These are phyloP conservation scores for Mycena sp. DNA, from an alignment of 1,284 basidiomycete genomes.

Conservation along the genomic window DNA sequence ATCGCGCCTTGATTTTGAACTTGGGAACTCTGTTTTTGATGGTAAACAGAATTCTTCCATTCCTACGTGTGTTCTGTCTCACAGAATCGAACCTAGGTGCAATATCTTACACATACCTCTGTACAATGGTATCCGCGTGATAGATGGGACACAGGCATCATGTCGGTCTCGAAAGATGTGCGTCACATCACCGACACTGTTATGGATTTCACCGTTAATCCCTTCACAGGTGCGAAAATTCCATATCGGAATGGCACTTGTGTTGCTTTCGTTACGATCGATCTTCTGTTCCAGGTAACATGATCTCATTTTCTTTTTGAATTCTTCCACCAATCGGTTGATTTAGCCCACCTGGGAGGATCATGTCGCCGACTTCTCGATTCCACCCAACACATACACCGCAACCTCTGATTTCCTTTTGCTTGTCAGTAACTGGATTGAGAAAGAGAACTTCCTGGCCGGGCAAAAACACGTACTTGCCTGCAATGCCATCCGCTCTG, in stretches of 20 bases:
- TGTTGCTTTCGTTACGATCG: constrained; percentile 1
- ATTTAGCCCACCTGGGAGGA: neutral
- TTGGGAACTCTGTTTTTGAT: neutral
- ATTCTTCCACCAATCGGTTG: neutral
- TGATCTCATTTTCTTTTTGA: too few species aligned
- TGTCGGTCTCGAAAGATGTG: neutral
- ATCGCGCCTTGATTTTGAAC: neutral
- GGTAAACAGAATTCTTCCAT: neutral
- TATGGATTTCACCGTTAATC: neutral
- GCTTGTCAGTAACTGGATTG: neutral
- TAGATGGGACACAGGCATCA: neutral
- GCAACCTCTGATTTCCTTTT: neutral
- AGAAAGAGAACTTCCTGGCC: neutral
- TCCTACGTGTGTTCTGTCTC: neutral
- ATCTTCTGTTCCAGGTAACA: constrained; percentile 1
- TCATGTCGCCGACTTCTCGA: neutral
- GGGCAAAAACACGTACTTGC: neutral
- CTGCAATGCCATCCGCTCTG: neutral
- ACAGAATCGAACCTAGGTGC: neutral
- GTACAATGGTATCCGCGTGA: neutral
- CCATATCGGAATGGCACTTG: neutral
- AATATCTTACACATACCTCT: neutral
- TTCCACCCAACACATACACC: neutral
- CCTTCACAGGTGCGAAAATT: neutral
- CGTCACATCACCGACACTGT: neutral